Base-by-base conservation (phyloP, 2,329 filamentous ascomycete species). In the Colletotrichum somersetense region DNA sequence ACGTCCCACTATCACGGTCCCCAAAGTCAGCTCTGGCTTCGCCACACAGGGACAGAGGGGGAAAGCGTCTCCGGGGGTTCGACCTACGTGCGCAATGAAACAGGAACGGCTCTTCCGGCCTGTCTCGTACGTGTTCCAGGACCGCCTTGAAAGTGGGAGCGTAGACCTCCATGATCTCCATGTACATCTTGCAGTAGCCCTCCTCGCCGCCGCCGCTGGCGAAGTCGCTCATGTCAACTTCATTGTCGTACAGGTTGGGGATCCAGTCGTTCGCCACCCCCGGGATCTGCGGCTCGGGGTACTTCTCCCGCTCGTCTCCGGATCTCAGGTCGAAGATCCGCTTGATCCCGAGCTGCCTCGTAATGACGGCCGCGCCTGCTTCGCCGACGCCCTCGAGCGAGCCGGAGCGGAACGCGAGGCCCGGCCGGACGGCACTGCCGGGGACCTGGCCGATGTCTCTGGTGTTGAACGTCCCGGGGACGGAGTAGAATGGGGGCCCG, bases 321-420 rank as follows among this genome's bases (percentile, higher is more conserved):
- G 48, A 52, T 12, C 48, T 26, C 12, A 52, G 14, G 10, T 52
- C 48, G 23, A 52, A 52, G 5, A 52, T 52, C 23, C 23, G 14
- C 10, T 2, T 52, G 12, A 52, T 16, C 48, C 48, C 48, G 11
- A 52, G 48, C n/a, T 8, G 48, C 10, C 16, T 3, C 23, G 48
- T 6, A 12, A 52, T 52, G 48, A 26, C 48, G 12, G 12, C 14
- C 5, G 12, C 23, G n/a, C 48, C 48, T 4, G n/a, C 1, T 26
- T 26, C 18, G 0, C 35, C 30, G 1, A 69, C 18, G 16, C 14
- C 30, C 16, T 69, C 66, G 46, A 69, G 61, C 23, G 61, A 48
- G n/a, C 61, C 66, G n/a, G 61, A 40, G 53, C 66, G 61, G 44
- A 69, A 66, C 11, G 42, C 42, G 20, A 48, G 44, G 5, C 66